Base-by-base conservation (phyloP, 345 rosid genomes). In the Heritiera littoralis region DNA sequence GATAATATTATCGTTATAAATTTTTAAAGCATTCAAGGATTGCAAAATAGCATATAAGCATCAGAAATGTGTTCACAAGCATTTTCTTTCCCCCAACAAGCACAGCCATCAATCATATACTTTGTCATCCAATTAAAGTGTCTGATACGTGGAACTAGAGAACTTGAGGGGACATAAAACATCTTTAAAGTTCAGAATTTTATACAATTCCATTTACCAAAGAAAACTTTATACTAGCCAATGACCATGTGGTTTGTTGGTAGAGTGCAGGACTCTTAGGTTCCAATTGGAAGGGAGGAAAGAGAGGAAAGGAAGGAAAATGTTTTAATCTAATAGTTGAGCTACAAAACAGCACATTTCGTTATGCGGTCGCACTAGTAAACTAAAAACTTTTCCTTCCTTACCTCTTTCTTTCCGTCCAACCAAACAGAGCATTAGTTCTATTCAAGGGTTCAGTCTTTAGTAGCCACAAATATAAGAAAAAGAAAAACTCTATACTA, bases 11-110 rank as follows among this genome's bases (percentile, higher is more conserved):
- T 58, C 10, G 9, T 20, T 58, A 69, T 46, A 46, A 46, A 46
- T 23, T 69, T 52, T 15, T 13, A 70, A 48, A 52, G 63, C 76
- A 35, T 72, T 72, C 23, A 9, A 18, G 63, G 76, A 18, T 35
- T 17, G 49, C 17, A 3, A 38, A 54, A 73, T 54, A 73, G 10
- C 18, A 38, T 35, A 72, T 3, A 30, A 72, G 13, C 14, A 28
- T 49, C 40, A 14, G 58, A 41, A 46, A 69, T 30, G 6, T 61
- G 3, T 30, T 61, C 15, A 23, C 38, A 60, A 23, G 38, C 17
- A 30, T 30, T 14, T 9, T 61, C 40, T 54, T 61, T 59, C 14
- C 0, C 40, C 13, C 38, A 28, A 60, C 13, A 60, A 28, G 6
- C 40, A 61, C 40, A 12, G 40, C 6, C 6, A 61, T 61, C 66